phyloP scores from a whole-genome alignment of 73 alveolate species.

The Tetrahymena thermophila region DNA sequence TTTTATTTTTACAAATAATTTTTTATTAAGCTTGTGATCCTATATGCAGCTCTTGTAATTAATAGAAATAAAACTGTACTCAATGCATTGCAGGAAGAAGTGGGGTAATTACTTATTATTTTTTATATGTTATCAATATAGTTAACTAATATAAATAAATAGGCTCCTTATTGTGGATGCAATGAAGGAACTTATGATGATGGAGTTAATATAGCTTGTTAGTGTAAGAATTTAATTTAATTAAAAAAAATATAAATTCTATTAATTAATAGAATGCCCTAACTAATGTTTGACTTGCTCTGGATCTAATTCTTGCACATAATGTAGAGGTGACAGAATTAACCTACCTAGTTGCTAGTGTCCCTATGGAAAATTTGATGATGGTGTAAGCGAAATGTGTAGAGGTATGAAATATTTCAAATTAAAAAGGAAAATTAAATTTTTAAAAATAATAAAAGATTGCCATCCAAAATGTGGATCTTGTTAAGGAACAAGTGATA shows the following conservation, averaged over 20 bases:
- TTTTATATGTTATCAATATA: no score
- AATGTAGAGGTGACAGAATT: background rate
- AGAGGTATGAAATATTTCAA: background rate
- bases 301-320: background rate
- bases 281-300: background rate
- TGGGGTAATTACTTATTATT: background rate
- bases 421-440: background rate
- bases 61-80: background rate
- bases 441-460: background rate
- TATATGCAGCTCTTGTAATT: background rate
- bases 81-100: background rate
- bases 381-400: background rate
- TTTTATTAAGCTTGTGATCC: background rate
- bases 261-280: background rate
- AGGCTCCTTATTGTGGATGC: background rate
- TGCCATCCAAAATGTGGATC: background rate
- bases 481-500: background rate
- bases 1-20: background rate
- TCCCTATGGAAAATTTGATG: background rate
- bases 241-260: background rate
- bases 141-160: background rate
- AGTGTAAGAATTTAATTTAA: background rate
- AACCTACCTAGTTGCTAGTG: background rate
- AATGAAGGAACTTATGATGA: background rate
- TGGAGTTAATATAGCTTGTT: background rate